Conservation (phyloP, 257 asterid genomes). For the Scutellaria minor region DNA sequence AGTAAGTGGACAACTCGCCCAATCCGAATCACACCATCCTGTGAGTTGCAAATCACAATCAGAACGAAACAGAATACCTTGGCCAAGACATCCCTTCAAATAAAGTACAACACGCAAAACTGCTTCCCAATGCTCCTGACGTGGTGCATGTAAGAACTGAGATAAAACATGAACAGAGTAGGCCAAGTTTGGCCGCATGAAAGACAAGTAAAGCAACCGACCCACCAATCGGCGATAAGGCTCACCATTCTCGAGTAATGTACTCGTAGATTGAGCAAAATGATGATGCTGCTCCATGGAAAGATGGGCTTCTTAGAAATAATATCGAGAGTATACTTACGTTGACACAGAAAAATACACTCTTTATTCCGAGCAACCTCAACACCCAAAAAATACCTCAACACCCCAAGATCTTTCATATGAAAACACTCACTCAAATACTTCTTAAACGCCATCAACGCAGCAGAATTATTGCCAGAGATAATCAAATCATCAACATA, state of each 20-base stretch:
- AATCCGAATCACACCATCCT: constrained; percentile 29
- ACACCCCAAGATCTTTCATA: constrained; percentile 22
- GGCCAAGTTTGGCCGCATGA: not conserved
- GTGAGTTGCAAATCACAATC: not conserved
- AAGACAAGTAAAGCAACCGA: not conserved
- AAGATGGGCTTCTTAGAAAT: no score
- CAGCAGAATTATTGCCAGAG: not conserved
- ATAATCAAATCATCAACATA: constrained; percentile 11
- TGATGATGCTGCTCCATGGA: constrained; percentile 16
- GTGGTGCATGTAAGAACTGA: constrained; percentile 5
- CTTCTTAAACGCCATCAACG: not conserved
- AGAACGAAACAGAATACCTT: constrained; percentile 1
- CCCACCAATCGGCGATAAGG: not conserved
- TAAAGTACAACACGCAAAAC: not conserved
- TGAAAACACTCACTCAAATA: constrained; percentile 17
- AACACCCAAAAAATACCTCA: constrained; percentile 21
- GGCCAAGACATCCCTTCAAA: not conserved
- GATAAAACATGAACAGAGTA: constrained; percentile 3
- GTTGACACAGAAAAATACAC: not conserved
- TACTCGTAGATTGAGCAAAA: not conserved
- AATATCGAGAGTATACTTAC: constrained; percentile 12
- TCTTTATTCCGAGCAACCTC: constrained; percentile 9
- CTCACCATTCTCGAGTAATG: not conserved
- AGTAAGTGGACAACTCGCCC: constrained; percentile 31
- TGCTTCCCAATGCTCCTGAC: constrained; percentile 7